Evolutionary conservation across 805 yeast species (phyloP).

Genomic region (Komagataella pseudopastoris): DNA sequence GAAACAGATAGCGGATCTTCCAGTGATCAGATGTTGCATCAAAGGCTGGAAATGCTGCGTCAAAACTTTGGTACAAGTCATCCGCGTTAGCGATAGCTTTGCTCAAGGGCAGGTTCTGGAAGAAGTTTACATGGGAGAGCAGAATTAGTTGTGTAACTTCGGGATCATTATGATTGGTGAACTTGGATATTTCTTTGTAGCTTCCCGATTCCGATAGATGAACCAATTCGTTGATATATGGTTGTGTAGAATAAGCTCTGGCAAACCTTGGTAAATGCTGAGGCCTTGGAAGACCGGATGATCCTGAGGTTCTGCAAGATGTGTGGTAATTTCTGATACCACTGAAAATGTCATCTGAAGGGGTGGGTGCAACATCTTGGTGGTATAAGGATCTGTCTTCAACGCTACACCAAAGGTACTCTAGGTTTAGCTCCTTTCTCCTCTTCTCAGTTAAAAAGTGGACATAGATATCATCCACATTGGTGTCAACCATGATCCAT

Average conservation of each 20-base stretch:
- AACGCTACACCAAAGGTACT: constrained; percentile 44
- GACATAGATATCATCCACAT: constrained; percentile 45
- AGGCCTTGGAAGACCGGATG: not conserved
- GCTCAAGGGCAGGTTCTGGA: not conserved
- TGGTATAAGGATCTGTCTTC: constrained; percentile 21
- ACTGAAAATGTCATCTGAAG: constrained; percentile 26
- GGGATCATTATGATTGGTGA: not conserved
- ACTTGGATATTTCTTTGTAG: constrained; percentile 8
- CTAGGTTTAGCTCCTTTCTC: constrained; percentile 57
- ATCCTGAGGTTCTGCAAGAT: not conserved
- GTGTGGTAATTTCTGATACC: constrained; percentile 31
- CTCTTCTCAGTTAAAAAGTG: constrained; percentile 66
- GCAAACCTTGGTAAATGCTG: not conserved
- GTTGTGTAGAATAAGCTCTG: not conserved
- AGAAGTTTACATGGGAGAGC: not conserved
- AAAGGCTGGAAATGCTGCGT: not conserved
- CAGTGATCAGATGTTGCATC: not conserved
- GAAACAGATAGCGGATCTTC: not conserved
- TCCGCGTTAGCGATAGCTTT: not conserved
- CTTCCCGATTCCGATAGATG: constrained; percentile 8
- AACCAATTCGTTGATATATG: constrained; percentile 8
- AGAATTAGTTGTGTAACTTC: not conserved
- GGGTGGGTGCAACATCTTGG: constrained; percentile 8
- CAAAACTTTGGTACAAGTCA: not conserved
- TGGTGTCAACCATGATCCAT: constrained; percentile 75